Base-by-base conservation (phyloP, 495 filamentous ascomycete genomes). In the Penicillium coprophilum region DNA sequence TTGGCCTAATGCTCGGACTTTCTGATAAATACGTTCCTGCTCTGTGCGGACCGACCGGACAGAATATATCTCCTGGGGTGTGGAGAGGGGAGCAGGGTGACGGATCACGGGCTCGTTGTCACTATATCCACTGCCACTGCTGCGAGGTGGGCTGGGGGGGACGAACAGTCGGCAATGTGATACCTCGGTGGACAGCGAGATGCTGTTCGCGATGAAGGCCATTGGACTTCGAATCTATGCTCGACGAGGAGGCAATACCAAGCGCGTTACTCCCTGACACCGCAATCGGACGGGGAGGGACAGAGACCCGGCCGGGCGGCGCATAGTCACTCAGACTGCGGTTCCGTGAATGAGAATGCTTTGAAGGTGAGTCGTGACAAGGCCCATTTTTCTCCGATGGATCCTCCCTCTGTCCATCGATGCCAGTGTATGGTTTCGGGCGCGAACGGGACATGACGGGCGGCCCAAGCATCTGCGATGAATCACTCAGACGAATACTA, bases 301-400 rank as follows among this genome's bases (percentile, higher is more conserved):
- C 30, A 0, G 85, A 78, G 45, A 88, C 80, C 23, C 87, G 76
- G 4, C 82, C 76, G 38, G 90, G 87, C 12, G 92, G 90, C 10
- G 85, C 79, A 69, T 95, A 95, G 59, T 96, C 92, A 71, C 91
- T 96, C 27, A 91, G 75, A 73, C 91, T 96, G 64, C 92, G 80
- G 64, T 92, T 92, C 54, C 89, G 77, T 6, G 70, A 63, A 69
- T 82, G 77, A 6, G 70, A 64, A 70, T 82, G 80, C 17, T 73
- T 72, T 11, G 69, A 60, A 6, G 69, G 68, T 8, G 72, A 71
- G 7, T 75, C 69, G 7, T 61, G 55, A 34, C 58, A 61, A 24
- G 59, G 41, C 28, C 64, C 62, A 39, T 39, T 64, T 0, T 74
- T 63, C 59, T 73, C 55, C 59, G 71, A 45, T 55, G 70, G 61